Percentiles rank a stretch among this genome's conserved stretches.
These are phyloP conservation scores for Naganishia onofrii DNA, from an alignment of 768 basidiomycete genomes.

Conservation along the genomic window DNA sequence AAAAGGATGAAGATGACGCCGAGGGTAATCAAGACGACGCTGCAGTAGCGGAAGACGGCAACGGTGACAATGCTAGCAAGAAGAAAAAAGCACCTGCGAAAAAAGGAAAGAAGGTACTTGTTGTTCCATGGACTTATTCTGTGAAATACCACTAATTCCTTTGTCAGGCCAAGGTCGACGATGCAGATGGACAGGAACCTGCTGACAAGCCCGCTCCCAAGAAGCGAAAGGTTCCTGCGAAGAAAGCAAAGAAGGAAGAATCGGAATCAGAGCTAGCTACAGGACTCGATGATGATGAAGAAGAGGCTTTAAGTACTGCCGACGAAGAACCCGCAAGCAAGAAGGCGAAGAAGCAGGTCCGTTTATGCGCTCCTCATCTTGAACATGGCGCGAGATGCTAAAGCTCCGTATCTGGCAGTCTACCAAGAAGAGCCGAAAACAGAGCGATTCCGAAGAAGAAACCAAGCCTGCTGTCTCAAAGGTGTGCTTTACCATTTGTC, in stretches of 20 bases:
- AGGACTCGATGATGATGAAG: not conserved
- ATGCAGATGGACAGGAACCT: constrained; percentile 3
- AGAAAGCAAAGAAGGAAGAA: constrained; percentile 25
- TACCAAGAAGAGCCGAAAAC: constrained; percentile 11
- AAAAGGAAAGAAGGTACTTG: constrained; percentile 6
- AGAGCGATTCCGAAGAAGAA: constrained; percentile 10
- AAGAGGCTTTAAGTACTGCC: constrained; percentile 10
- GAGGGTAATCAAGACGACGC: not conserved
- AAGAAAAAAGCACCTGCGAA: constrained; percentile 27
- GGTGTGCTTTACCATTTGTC: not conserved
- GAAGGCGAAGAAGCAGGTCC: constrained; percentile 11
- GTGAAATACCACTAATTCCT: not conserved
- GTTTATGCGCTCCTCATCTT: not conserved
- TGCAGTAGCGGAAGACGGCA: not conserved
- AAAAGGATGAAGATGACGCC: constrained; percentile 20
- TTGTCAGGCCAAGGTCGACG: constrained; percentile 8
- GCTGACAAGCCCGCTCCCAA: constrained; percentile 7
- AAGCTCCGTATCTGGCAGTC: not conserved
- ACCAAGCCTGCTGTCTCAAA: constrained; percentile 16
- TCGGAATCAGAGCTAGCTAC: constrained; percentile 10
- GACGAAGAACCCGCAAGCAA: constrained; percentile 18
- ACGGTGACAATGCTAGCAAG: not conserved
- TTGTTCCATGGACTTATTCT: not conserved
- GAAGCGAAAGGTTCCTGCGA: constrained; percentile 24
- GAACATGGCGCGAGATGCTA: not conserved